phyloP scores from a whole-genome alignment of 2,329 filamentous ascomycete species.

The Ophiostoma piceae region DNA sequence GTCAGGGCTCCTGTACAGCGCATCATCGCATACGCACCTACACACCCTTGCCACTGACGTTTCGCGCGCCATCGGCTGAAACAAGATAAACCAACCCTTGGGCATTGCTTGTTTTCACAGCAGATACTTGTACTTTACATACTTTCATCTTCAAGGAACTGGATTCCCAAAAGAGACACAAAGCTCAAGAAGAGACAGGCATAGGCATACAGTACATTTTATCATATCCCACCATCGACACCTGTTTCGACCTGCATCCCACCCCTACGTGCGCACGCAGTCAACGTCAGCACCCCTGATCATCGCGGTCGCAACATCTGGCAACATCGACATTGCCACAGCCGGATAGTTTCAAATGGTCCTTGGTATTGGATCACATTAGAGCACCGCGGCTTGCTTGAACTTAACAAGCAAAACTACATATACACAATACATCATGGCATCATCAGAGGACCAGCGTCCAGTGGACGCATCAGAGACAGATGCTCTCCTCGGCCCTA shows the following conservation, averaged over 20 bases:
- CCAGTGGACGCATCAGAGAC: conserved; percentile 15
- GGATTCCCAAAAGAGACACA: not conserved
- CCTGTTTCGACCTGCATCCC: not conserved
- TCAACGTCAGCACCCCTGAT: conserved; percentile 2
- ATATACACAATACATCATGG: not conserved
- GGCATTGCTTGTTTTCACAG: not conserved
- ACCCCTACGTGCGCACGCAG: not conserved
- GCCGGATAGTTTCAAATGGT: not conserved
- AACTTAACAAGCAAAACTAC: not conserved
- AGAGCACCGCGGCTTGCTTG: not conserved
- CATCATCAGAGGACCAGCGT: not conserved
- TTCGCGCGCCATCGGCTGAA: not conserved
- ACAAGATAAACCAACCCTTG: not conserved
- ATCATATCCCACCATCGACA: conserved; percentile 4
- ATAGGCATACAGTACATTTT: not conserved
- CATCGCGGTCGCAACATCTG: not conserved
- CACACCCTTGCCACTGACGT: not conserved
- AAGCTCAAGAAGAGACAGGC: not conserved
- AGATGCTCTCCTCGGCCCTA: conserved; percentile 20
- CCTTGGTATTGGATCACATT: not conserved
- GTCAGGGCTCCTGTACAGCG: not conserved
- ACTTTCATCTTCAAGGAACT: not conserved
- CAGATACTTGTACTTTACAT: not conserved
- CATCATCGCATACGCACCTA: not conserved
- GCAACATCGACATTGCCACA: not conserved